A percentile compares a stretch with the other conserved stretches of the same genome.
Evolutionary conservation across 1,284 basidiomycete species (phyloP).

Genomic region (Heterobasidion irregulare): DNA sequence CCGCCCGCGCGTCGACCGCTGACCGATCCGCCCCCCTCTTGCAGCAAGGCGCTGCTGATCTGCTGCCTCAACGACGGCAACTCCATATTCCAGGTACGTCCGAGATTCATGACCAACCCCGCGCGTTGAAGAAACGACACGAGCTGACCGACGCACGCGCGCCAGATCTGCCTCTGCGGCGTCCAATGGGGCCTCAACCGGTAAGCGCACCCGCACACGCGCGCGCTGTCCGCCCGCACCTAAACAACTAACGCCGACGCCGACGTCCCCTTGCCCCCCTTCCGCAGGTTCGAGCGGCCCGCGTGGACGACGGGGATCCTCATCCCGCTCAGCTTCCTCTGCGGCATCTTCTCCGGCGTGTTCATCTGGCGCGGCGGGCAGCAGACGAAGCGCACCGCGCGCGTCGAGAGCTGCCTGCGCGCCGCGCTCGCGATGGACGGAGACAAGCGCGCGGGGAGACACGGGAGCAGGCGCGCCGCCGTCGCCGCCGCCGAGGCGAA

Average conservation of each 20-base stretch:
- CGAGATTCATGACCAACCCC: not conserved
- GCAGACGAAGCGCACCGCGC: conserved; percentile 69
- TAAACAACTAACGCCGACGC: not conserved
- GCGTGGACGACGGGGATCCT: conserved; percentile 65
- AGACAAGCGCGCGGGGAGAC: not conserved
- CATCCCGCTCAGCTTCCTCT: conserved; percentile 72
- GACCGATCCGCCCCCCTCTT: not conserved
- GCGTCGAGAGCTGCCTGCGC: conserved; percentile 65
- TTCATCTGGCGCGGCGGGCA: conserved; percentile 75
- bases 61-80: conserved; percentile 72
- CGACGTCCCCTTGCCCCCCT: conserved; percentile 1
- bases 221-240: not conserved
- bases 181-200: conserved; percentile 80
- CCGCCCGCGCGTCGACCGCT: conserved; percentile 6
- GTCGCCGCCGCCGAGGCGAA: no score
- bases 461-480: not conserved
- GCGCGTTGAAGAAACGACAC: conserved; percentile 1
- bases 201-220: conserved; percentile 19
- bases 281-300: conserved; percentile 46
- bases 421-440: conserved; percentile 42
- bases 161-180: conserved; percentile 59
- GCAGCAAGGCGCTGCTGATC: conserved; percentile 52
- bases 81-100: conserved; percentile 64
- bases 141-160: not conserved
- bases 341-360: conserved; percentile 74